Evolutionary conservation across 257 asterid species (phyloP).

Genomic region (Jacaranda copaia): DNA sequence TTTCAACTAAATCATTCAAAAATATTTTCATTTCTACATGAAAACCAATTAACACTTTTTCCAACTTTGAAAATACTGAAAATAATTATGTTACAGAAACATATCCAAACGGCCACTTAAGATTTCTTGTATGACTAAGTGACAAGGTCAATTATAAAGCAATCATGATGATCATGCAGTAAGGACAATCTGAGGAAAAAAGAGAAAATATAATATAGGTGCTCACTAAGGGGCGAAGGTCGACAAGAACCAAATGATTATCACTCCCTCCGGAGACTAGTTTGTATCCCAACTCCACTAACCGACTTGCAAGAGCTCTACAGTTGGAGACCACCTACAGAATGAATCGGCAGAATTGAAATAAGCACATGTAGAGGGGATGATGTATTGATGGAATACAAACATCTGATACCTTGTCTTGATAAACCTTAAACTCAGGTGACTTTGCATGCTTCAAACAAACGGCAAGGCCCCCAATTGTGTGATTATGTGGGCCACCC

Average conservation of each 20-base stretch:
- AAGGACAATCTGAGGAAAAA: background rate
- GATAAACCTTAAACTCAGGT: conserved; percentile 79
- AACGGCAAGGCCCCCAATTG: conserved; percentile 92
- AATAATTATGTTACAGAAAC: too few relatives aligned
- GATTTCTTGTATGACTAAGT: background rate
- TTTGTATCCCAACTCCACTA: conserved; percentile 80
- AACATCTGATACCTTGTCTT: conserved; percentile 61
- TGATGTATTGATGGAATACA: conserved; percentile 15
- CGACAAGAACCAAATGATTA: conserved; percentile 97
- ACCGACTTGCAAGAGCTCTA: conserved; percentile 83
- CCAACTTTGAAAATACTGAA: too few relatives aligned
- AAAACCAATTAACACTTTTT: too few relatives aligned
- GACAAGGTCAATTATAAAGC: background rate
- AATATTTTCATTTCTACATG: too few relatives aligned
- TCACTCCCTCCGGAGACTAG: conserved; percentile 98
- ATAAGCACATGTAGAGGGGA: background rate
- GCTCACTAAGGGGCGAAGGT: conserved; percentile 92
- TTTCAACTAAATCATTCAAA: too few relatives aligned
- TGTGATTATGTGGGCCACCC: conserved; percentile 98
- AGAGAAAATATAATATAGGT: conserved; percentile 5
- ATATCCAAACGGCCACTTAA: too few relatives aligned
- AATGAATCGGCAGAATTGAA: conserved; percentile 23
- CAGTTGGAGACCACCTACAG: conserved; percentile 86
- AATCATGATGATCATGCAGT: too few relatives aligned
- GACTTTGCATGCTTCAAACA: conserved; percentile 82